Evolutionary conservation across 805 yeast species (phyloP), one percentile per base, ranked within the genome.

Genomic region (Teunomyces cretensis): DNA sequence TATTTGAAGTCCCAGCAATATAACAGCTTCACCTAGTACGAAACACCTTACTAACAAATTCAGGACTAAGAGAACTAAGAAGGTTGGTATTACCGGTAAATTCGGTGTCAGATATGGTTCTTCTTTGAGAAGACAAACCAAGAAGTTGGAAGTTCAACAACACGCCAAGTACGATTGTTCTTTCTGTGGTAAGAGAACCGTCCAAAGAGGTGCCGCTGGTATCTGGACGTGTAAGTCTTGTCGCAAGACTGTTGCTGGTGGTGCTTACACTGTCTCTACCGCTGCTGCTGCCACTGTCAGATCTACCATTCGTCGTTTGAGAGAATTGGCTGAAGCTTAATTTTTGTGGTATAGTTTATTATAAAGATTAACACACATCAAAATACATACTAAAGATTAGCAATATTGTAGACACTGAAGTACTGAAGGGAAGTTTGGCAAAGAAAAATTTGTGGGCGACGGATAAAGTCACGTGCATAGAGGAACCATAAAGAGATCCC

Each of bases 91-190:
- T 84, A 94, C 99, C 77, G 99, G 99, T 86, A 95, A 95, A 84
- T 94, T 89, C 86, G 99, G 99, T 89, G 97, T 94, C 81, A 91
- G 99, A 85, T 94, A 94, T 84, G 96, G 99, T 91, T 92, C 99
- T 68, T 95, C 99, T 60, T 83, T 94, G 78, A 92, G 99, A 87
- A 89, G 98, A 81, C 97, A 90, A 80, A 88, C 96, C 84, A 91
- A 91, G 86, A 94, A 94, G 84, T 82, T 94, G 78, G 99, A 95
- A 82, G 86, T 89, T 70, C 97, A 90, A 80, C 97, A 91, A 78
- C 99, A 92, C 80, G 87, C 99, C 68, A 88, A 88, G 75, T 94
- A 95, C 86, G 96, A 88, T 78, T 94, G 98, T 79, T 83, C 99
- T 55, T 94, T 94, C 97, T 92, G 98, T 81, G 99, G 99, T 79